These are phyloP conservation scores for Polysphondylium violaceum DNA, from an alignment of 78 protist species.

Conservation along the genomic window DNA sequence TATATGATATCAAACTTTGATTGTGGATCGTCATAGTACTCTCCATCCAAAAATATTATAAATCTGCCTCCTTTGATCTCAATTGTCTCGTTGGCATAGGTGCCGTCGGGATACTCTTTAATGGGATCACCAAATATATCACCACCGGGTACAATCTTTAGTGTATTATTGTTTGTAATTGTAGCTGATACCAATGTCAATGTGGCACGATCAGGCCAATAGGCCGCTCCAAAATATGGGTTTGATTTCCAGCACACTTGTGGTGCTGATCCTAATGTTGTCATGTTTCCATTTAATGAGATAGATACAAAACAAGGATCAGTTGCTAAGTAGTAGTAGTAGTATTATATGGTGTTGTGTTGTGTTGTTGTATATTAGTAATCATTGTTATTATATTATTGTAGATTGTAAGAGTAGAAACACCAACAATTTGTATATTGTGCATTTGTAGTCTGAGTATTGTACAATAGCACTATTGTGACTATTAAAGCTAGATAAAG, in stretches of 20 bases:
- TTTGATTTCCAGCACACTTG: slow-evolving; percentile 23
- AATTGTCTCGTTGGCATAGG: background rate
- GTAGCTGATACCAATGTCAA: background rate
- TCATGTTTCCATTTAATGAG: too few relatives aligned
- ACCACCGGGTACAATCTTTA: slow-evolving; percentile 27
- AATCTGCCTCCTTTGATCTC: background rate
- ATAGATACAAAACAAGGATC: too few relatives aligned
- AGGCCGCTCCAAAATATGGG: slow-evolving; percentile 13
- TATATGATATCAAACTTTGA: background rate
- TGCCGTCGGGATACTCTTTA: background rate
- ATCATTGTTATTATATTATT: too few relatives aligned
- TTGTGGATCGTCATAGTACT: background rate
- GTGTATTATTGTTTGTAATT: background rate
- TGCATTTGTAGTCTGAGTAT: too few relatives aligned
- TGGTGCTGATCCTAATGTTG: too few relatives aligned
- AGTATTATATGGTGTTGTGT: too few relatives aligned
- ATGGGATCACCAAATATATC: background rate
- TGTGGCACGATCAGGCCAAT: background rate
- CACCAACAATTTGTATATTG: too few relatives aligned
- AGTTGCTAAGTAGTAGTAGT: too few relatives aligned
- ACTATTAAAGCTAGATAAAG: too few relatives aligned
- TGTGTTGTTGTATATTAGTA: too few relatives aligned
- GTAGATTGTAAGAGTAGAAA: too few relatives aligned
- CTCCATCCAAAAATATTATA: slow-evolving; percentile 11
- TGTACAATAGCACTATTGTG: too few relatives aligned